phyloP scores from a whole-genome alignment of 1,284 basidiomycete species.

The Paramarasmius palmivorus region DNA sequence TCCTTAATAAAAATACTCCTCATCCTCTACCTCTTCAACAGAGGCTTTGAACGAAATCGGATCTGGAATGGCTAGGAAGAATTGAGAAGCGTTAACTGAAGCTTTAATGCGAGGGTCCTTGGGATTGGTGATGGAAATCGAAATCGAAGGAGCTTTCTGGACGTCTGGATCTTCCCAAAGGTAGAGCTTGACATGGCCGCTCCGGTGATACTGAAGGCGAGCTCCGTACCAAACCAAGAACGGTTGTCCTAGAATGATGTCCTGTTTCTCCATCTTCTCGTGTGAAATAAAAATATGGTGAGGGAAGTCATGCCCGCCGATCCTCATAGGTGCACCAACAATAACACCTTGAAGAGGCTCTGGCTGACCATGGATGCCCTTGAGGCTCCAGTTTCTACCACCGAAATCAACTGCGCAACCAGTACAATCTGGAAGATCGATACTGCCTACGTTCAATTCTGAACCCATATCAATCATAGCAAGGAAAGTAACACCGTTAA shows the following conservation, averaged over 20 bases:
- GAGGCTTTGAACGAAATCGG: neutral
- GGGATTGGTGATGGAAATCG: neutral
- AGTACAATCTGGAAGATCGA: slow-evolving; percentile 4
- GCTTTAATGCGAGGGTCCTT: slow-evolving; percentile 9
- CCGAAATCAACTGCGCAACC: slow-evolving; percentile 1
- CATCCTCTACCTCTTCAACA: neutral
- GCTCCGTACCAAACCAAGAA: neutral
- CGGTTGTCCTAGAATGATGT: slow-evolving; percentile 3
- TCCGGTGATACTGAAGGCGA: neutral
- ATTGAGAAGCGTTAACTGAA: neutral
- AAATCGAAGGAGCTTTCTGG: neutral
- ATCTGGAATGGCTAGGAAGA: neutral
- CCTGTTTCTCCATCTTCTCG: neutral
- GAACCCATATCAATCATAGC: slow-evolving; percentile 24
- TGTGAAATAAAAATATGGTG: slow-evolving; percentile 1
- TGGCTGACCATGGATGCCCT: neutral
- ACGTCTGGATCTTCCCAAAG: neutral
- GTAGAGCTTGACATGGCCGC: slow-evolving; percentile 4
- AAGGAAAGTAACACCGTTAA: neutral
- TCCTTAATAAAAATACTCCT: neutral
- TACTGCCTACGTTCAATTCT: slow-evolving; percentile 22
- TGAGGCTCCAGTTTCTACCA: neutral
- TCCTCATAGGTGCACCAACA: neutral
- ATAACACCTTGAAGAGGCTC: slow-evolving; percentile 4
- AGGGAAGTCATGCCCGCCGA: slow-evolving; percentile 1